A percentile compares a stretch with the other conserved stretches of the same genome.
Conservation (phyloP, 176 grass and related monocot genomes). For the Triticum dicoccoides region DNA sequence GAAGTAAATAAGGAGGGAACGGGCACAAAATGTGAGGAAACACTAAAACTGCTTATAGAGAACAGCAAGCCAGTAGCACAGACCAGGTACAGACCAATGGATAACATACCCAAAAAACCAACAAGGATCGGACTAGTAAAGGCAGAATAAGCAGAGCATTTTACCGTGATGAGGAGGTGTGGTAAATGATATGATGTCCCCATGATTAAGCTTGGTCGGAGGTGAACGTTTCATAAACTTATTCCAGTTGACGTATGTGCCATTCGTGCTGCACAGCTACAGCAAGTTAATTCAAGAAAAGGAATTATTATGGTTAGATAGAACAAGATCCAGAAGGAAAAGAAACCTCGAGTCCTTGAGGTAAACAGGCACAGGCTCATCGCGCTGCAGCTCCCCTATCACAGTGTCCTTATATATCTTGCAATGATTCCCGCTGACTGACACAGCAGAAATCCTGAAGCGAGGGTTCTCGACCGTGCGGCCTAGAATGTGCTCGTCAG, state of each 20-base stretch:
- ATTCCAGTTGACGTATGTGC: slow-evolving; percentile 76
- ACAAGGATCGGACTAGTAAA: not conserved
- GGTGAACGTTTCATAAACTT: slow-evolving; percentile 57
- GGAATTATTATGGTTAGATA: not conserved
- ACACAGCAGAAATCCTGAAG: slow-evolving; percentile 46
- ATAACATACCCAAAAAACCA: slow-evolving; percentile 3
- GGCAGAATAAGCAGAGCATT: not conserved
- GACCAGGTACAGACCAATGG: not conserved
- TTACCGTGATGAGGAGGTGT: slow-evolving; percentile 61
- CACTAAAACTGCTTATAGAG: not conserved
- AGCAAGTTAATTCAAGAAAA: slow-evolving; percentile 27
- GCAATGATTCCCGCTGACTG: slow-evolving; percentile 73
- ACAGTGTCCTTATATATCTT: slow-evolving; percentile 69
- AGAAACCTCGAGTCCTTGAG: slow-evolving; percentile 89
- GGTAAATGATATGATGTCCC: slow-evolving; percentile 78
- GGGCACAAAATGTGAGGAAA: not conserved
- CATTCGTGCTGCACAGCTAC: slow-evolving; percentile 72
- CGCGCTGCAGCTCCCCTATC: slow-evolving; percentile 30
- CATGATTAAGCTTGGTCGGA: slow-evolving; percentile 65
- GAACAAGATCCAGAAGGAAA: slow-evolving; percentile 19
- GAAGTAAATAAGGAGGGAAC: not conserved
- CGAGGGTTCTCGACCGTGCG: slow-evolving; percentile 38
- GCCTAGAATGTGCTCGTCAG: slow-evolving; percentile 69
- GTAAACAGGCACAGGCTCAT: slow-evolving; percentile 46
- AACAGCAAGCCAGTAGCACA: not conserved